These are phyloP conservation scores for Withania somnifera DNA, from an alignment of 305 asterid genomes.

Conservation along the genomic window DNA sequence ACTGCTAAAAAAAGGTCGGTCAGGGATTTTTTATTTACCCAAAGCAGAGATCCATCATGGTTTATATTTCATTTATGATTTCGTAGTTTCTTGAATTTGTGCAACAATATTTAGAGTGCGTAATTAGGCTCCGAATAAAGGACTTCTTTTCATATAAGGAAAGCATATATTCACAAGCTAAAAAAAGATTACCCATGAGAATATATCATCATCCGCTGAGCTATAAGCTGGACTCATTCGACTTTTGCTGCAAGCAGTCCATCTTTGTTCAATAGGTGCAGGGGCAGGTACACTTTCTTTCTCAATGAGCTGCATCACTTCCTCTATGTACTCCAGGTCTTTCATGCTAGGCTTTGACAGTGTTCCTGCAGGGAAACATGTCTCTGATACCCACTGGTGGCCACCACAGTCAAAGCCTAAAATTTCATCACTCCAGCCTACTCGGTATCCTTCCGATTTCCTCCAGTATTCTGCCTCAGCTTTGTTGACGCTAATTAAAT, in stretches of 20 bases:
- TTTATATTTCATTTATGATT: neutral
- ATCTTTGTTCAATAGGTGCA: conserved; percentile 96
- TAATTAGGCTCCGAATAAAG: neutral
- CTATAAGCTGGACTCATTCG: conserved; percentile 95
- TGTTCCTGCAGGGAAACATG: conserved; percentile 90
- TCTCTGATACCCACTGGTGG: conserved; percentile 98
- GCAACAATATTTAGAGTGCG: neutral
- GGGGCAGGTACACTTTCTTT: conserved; percentile 84
- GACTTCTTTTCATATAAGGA: neutral
- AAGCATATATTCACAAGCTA: neutral
- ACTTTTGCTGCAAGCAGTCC: conserved; percentile 86
- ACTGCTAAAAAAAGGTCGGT: neutral
- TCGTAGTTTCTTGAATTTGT: neutral
- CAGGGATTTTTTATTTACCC: neutral
- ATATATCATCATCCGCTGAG: conserved; percentile 58
- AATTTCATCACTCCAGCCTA: conserved; percentile 99
- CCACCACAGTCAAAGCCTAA: conserved; percentile 98
- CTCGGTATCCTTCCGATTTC: conserved; percentile 86
- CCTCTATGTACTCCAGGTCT: conserved; percentile 76
- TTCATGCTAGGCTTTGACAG: conserved; percentile 77
- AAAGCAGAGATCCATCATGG: neutral
- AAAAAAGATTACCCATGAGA: conserved; percentile 69
- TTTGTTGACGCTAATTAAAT: conserved; percentile 55
- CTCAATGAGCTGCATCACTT: conserved; percentile 57
- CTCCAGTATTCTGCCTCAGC: conserved; percentile 97